Evolutionary conservation across 192 early-diverging fungal genomes (phyloP), one percentile per base, ranked within the genome.

Genomic region (Borealophlyctis nickersoniae): DNA sequence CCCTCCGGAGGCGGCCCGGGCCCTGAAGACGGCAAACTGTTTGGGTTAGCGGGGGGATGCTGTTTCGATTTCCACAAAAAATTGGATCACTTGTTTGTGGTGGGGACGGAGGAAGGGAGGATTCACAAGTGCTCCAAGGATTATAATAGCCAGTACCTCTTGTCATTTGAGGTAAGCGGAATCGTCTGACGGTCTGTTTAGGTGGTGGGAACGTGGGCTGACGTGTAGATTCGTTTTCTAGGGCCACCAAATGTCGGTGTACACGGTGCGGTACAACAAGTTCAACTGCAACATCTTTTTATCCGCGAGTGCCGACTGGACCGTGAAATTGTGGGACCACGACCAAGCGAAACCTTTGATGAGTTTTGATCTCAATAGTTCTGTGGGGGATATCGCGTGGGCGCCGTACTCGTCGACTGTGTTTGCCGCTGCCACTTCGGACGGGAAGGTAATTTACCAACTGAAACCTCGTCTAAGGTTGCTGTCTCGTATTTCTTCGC

Each of bases 161-260:
- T 81, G 23, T 71, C 77, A 1, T 86, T 80, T 71, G 78, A 85
- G 67, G 83, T 85, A 56, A 62, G 70, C 31, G 4, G 9, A 33
- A 14, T 13, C 24, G 0, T 32, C n/a, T 54, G 35, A 39, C 33
- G 9, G 3, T 19, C 19, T 45, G 39, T 45, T 45, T 19, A 45
- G 9, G 19, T 45, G 39, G 9, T 45, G 39, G 9, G 39, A 45
- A 7, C 19, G 39, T 45, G 19, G 19, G 7, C 9, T 34, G 63
- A 4, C 7, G 64, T 64, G 13, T 27, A 16, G 29, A n/a, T 32
- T 23, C 34, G 57, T 7, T 23, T 26, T 36, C 4, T 34, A 86
- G 82, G 84, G 81, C 7, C 84, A 86, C 60, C 74, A 79, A 72
- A 86, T 86, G 84, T 75, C 78, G 7, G 77, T 86, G 5, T 86